A percentile compares a stretch with the other conserved stretches of the same genome.
Conservation (phyloP, 75 land plant genomes). For the Cunninghamia lanceolata region DNA sequence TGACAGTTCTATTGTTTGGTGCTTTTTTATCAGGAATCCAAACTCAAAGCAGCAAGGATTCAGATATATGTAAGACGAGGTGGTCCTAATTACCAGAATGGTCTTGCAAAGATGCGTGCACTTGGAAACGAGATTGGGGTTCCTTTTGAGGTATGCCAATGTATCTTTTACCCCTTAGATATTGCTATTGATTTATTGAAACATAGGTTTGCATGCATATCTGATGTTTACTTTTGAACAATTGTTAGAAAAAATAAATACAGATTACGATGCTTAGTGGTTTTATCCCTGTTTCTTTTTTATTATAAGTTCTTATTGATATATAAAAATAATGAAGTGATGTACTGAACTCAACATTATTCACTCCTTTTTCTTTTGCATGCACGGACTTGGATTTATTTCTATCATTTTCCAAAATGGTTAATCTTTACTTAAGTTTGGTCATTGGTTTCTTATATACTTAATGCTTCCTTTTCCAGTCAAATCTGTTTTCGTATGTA, state of each 20-base stretch:
- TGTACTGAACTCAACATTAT: not conserved
- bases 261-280: not conserved
- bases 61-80: conserved; percentile 50
- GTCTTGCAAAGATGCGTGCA: conserved; percentile 55
- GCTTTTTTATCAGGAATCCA: conserved; percentile 34
- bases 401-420: not conserved
- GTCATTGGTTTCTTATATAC: not conserved
- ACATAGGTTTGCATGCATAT: not conserved
- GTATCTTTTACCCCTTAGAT: not conserved
- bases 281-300: not conserved
- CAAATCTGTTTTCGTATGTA: not conserved
- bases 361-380: not conserved
- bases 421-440: not conserved
- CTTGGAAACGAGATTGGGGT: conserved; percentile 42
- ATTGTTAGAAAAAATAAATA: not conserved
- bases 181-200: not conserved
- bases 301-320: not conserved
- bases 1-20: conserved; percentile 1
- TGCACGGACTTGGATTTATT: not conserved
- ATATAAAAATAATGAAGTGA: not conserved
- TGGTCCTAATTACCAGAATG: conserved; percentile 56
- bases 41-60: conserved; percentile 50
- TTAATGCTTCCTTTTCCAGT: too few relatives aligned
- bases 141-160: conserved; percentile 40
- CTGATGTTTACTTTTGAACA: not conserved